Conservation (phyloP, 2,329 filamentous ascomycete species). For the Xylariaceae sp. region DNA sequence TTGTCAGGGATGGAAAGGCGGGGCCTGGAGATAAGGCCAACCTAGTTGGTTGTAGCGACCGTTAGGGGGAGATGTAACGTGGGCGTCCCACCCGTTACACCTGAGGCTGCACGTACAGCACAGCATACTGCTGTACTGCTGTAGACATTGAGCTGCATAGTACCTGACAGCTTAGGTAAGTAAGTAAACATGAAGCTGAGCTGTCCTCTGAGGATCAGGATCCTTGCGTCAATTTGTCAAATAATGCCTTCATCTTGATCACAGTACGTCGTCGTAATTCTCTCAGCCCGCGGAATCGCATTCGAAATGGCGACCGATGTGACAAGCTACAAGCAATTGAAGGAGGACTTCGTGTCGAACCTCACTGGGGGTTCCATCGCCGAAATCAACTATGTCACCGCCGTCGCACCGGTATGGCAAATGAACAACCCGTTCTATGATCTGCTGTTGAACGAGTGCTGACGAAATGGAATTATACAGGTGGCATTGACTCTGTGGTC, state of each 20-base stretch:
- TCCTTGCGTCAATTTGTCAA: not conserved
- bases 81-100: too few species aligned
- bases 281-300: not conserved
- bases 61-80: too few species aligned
- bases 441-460: too few species aligned
- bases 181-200: not conserved
- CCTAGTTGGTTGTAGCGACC: too few species aligned
- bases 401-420: conserved; percentile 78
- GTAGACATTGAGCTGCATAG: not conserved
- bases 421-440: too few species aligned
- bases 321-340: conserved; percentile 76
- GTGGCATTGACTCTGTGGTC: conserved; percentile 83
- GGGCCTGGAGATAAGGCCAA: too few species aligned
- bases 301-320: conserved; percentile 30
- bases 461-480: too few species aligned
- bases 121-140: not conserved
- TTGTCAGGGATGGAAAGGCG: too few species aligned
- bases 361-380: conserved; percentile 74
- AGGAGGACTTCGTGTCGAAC: conserved; percentile 94
- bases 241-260: not conserved
- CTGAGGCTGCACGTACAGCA: too few species aligned
- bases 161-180: not conserved
- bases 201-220: not conserved
- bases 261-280: conserved; percentile 1
- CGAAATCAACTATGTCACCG: conserved; percentile 83